Evolutionary conservation across 495 filamentous ascomycete species (phyloP).

Genomic region (Halenospora varia): DNA sequence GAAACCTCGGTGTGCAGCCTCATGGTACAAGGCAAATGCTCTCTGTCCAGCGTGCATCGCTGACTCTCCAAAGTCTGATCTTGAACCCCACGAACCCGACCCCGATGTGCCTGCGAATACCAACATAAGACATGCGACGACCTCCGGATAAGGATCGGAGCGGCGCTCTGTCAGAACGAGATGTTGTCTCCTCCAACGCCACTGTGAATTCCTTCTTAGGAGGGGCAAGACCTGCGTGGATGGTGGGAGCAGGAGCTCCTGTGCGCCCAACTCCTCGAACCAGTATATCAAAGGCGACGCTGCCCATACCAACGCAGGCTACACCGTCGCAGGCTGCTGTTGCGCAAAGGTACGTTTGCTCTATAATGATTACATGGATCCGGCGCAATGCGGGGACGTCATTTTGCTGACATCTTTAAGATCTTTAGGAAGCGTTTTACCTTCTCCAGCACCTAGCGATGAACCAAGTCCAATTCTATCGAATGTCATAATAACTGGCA

Average conservation of each 20-base stretch:
- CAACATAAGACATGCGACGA: constrained; percentile 20
- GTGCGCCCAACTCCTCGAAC: constrained; percentile 37
- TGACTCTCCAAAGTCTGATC: constrained; percentile 12
- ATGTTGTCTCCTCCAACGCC: constrained; percentile 63
- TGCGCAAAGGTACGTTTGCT: constrained; percentile 14
- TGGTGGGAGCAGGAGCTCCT: constrained; percentile 38
- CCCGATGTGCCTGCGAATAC: constrained; percentile 7
- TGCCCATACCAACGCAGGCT: too few relatives aligned
- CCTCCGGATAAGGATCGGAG: constrained; percentile 23
- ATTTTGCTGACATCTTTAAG: neutral
- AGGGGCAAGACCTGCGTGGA: constrained; percentile 62
- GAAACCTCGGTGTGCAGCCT: neutral
- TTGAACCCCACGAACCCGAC: constrained; percentile 5
- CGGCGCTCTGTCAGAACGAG: constrained; percentile 22
- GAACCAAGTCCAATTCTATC: constrained; percentile 40
- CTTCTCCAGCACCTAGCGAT: constrained; percentile 53
- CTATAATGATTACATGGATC: neutral
- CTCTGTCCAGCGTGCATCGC: neutral
- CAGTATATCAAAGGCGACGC: constrained; percentile 7
- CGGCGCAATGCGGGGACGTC: too few relatives aligned
- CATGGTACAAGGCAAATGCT: constrained; percentile 5
- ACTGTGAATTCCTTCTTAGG: constrained; percentile 66
- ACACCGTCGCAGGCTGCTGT: constrained; percentile 1
- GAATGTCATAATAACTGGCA: constrained; percentile 20
- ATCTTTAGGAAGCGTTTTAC: constrained; percentile 31